Conservation (phyloP, 768 basidiomycete genomes). For the Sporobolomyces pararoseus region DNA sequence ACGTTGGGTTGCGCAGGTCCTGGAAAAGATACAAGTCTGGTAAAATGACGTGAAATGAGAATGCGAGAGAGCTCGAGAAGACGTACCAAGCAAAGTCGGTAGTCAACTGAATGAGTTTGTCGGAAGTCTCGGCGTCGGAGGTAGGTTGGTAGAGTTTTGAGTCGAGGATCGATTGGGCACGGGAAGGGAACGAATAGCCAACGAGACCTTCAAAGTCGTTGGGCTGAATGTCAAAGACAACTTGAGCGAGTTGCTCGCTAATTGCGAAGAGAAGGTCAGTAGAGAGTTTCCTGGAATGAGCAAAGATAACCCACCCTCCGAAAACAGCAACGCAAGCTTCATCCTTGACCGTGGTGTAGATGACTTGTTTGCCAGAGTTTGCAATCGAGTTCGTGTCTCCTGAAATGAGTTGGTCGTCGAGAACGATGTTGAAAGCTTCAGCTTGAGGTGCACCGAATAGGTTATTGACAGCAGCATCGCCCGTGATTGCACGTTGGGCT, state of each 20-base stretch:
- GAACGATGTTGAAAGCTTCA: slow-evolving; percentile 64
- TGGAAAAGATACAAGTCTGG: background rate
- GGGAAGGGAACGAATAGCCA: slow-evolving; percentile 55
- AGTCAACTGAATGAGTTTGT: slow-evolving; percentile 18
- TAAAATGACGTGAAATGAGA: background rate
- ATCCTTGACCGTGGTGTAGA: slow-evolving; percentile 67
- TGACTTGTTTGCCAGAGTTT: slow-evolving; percentile 47
- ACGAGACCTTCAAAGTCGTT: slow-evolving; percentile 53
- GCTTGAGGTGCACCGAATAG: slow-evolving; percentile 35
- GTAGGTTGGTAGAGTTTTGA: slow-evolving; percentile 27
- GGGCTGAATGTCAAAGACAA: slow-evolving; percentile 47
- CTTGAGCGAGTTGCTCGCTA: background rate
- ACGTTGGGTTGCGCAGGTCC: slow-evolving; percentile 39
- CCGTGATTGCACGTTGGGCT: slow-evolving; percentile 51
- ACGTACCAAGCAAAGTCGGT: slow-evolving; percentile 42
- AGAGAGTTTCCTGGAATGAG: slow-evolving; percentile 38
- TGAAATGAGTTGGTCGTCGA: slow-evolving; percentile 66
- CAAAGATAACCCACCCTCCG: background rate
- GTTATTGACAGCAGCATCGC: slow-evolving; percentile 10
- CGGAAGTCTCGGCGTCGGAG: background rate
- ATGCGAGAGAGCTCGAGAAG: background rate
- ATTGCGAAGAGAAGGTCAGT: background rate
- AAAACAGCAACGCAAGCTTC: slow-evolving; percentile 61
- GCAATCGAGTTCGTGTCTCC: slow-evolving; percentile 11
- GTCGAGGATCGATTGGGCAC: slow-evolving; percentile 51